These are phyloP conservation scores for Lecanosticta acicola DNA, from an alignment of 2,329 filamentous ascomycete genomes.

Conservation along the genomic window DNA sequence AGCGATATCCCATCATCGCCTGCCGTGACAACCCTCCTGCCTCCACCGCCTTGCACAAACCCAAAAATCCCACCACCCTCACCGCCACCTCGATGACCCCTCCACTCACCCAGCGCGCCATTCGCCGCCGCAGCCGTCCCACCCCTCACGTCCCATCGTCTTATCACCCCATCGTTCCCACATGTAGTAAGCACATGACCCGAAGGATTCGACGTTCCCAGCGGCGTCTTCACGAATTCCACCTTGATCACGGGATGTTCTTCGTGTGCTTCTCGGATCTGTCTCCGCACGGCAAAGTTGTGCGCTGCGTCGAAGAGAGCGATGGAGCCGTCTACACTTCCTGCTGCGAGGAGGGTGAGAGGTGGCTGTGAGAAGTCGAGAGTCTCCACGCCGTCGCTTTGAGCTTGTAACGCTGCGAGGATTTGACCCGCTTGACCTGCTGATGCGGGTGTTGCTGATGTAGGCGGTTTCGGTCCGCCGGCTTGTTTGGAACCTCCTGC, in stretches of 20 bases:
- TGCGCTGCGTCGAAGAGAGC: slow-evolving; percentile 81
- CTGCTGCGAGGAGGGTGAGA: slow-evolving; percentile 55
- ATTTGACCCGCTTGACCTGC: slow-evolving; percentile 62
- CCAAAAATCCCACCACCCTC: slow-evolving; percentile 84
- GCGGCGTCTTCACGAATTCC: slow-evolving; percentile 63
- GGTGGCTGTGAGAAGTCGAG: slow-evolving; percentile 58
- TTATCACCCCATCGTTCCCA: slow-evolving; percentile 86
- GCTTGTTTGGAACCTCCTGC: slow-evolving; percentile 42
- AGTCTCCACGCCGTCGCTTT: slow-evolving; percentile 75
- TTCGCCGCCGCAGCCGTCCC: slow-evolving; percentile 61
- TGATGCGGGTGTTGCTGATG: slow-evolving; percentile 37
- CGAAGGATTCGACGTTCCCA: slow-evolving; percentile 30
- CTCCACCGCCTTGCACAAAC: slow-evolving; percentile 75
- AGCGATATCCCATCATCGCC: slow-evolving; percentile 75
- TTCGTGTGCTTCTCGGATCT: slow-evolving; percentile 77
- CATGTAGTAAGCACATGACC: slow-evolving; percentile 73
- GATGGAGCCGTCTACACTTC: slow-evolving; percentile 63
- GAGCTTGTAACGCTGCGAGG: slow-evolving; percentile 74
- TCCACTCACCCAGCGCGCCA: slow-evolving; percentile 81
- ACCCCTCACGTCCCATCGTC: slow-evolving; percentile 76
- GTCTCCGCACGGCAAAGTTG: slow-evolving; percentile 77
- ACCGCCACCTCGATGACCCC: slow-evolving; percentile 75
- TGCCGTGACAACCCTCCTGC: slow-evolving; percentile 74
- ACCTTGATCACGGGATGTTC: slow-evolving; percentile 89
- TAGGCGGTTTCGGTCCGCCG: slow-evolving; percentile 34